These are phyloP conservation scores for Pseudocercospora musae DNA, from an alignment of 2,329 filamentous ascomycete genomes.

Conservation along the genomic window DNA sequence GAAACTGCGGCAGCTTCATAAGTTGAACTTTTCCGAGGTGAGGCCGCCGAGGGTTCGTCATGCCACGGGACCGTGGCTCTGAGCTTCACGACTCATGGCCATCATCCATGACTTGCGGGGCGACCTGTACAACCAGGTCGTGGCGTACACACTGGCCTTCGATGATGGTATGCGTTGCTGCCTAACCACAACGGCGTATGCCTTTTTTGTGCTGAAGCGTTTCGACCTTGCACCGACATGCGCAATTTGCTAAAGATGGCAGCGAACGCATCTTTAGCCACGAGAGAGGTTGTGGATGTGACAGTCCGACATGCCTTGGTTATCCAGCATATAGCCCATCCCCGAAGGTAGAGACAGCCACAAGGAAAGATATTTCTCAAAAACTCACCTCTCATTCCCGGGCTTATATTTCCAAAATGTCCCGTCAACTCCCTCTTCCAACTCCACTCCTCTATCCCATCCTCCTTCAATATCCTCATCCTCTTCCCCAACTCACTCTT, in stretches of 20 bases:
- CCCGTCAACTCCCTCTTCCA: conserved; percentile 77
- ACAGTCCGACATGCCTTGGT: too few relatives aligned
- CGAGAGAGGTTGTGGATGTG: neutral
- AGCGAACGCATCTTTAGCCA: neutral
- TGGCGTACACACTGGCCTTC: neutral
- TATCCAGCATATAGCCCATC: too few relatives aligned
- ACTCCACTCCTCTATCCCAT: conserved; percentile 59
- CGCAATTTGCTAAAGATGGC: neutral
- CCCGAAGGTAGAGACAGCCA: too few relatives aligned
- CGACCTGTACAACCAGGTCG: conserved; percentile 8
- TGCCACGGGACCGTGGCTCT: too few relatives aligned
- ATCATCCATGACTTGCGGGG: conserved; percentile 8
- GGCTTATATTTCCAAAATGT: conserved; percentile 86
- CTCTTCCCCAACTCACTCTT: conserved; percentile 58
- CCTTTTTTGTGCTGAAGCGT: neutral
- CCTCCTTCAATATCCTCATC: conserved; percentile 58
- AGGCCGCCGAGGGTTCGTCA: neutral
- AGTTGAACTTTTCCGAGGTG: neutral
- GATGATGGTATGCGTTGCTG: neutral
- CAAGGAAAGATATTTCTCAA: too few relatives aligned
- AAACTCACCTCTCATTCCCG: conserved; percentile 66
- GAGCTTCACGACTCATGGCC: neutral
- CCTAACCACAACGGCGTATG: neutral
- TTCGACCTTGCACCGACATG: neutral
- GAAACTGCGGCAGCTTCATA: neutral